Conservation (phyloP, 371 early-diverging fungal genomes). For the Rhizopus stolonifer region DNA sequence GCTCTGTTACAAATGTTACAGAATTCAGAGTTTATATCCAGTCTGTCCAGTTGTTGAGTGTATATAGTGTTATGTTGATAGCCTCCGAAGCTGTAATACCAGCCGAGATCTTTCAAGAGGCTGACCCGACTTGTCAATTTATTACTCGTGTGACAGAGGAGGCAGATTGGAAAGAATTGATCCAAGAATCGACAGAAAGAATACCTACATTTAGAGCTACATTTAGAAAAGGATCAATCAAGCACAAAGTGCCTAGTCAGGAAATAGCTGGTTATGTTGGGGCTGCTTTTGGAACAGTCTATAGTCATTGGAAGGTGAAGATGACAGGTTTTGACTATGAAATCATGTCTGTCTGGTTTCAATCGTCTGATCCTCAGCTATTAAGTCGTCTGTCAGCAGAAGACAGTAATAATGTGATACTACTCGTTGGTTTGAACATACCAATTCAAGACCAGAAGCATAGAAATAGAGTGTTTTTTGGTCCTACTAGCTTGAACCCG, state of each 20-base stretch:
- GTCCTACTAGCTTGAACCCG: slow-evolving; percentile 44
- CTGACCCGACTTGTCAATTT: slow-evolving; percentile 21
- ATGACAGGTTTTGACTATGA: slow-evolving; percentile 36
- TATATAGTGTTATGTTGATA: slow-evolving; percentile 25
- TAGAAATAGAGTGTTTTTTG: slow-evolving; percentile 37
- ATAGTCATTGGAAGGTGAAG: slow-evolving; percentile 39
- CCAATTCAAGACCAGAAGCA: slow-evolving; percentile 26
- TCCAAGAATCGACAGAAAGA: slow-evolving; percentile 2
- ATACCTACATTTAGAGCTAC: slow-evolving; percentile 36
- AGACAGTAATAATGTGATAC: slow-evolving; percentile 2
- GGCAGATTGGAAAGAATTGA: slow-evolving; percentile 18
- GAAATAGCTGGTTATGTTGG: slow-evolving; percentile 37
- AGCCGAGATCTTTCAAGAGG: slow-evolving; percentile 12
- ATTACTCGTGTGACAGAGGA: slow-evolving; percentile 16
- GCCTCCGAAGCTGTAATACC: slow-evolving; percentile 26
- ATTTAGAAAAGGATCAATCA: slow-evolving; percentile 32
- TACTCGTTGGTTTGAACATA: slow-evolving; percentile 30
- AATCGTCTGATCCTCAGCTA: background rate
- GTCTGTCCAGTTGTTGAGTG: slow-evolving; percentile 16
- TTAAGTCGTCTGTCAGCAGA: slow-evolving; percentile 5
- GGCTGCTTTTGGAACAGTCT: slow-evolving; percentile 21
- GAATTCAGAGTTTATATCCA: slow-evolving; percentile 9
- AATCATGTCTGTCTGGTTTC: slow-evolving; percentile 28
- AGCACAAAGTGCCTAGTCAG: slow-evolving; percentile 27
- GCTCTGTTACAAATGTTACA: background rate